Evolutionary conservation across 345 rosid genomes (phyloP), one percentile per base, ranked within the genome.

Genomic region (Eutrema heterophyllum): DNA sequence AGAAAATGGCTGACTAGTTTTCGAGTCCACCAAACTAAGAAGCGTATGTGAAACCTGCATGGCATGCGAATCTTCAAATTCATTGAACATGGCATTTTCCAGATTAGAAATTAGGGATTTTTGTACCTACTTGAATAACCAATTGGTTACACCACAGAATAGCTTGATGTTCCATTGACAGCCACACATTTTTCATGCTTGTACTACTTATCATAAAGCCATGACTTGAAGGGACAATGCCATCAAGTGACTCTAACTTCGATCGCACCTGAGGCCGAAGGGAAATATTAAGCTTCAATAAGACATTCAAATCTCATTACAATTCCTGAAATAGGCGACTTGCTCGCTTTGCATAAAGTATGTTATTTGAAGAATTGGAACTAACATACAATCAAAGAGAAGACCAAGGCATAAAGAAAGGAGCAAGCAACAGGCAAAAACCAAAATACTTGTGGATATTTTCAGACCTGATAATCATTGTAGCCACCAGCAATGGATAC

Each of bases 111-210:
- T 33, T 29, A 80, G 38, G 59, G 38, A 15, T 5, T 49, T 67
- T 62, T 46, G 24, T 21, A 81, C 97, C 84, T 68, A 92, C 99
- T 84, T 92, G 99, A 70, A 92, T 90, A 84, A 90, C 99, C 57
- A 95, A 68, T 81, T 95, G 98, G 81, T 95, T 92, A 79, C 99
- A 95, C 99, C 99, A 95, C 68, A 95, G 67, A 64, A 95, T 95
- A 77, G 96, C 93, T 77, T 92, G 99, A 81, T 95, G 99, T 80
- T 95, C 99, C 99, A 95, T 90, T 21, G 99, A 95, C 62, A 95
- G 73, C 98, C 98, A 95, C 40, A 92, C 99, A 78, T 92, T 95
- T 84, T 84, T 92, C 92, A 88, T 84, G 74, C 93, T 86, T 26
- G 96, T 87, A 83, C 96, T 92, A 73, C 92, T 87, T 68, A 95